These are phyloP conservation scores for Phytophthora cajani DNA, from an alignment of 352 stramenopile species.

Conservation along the genomic window DNA sequence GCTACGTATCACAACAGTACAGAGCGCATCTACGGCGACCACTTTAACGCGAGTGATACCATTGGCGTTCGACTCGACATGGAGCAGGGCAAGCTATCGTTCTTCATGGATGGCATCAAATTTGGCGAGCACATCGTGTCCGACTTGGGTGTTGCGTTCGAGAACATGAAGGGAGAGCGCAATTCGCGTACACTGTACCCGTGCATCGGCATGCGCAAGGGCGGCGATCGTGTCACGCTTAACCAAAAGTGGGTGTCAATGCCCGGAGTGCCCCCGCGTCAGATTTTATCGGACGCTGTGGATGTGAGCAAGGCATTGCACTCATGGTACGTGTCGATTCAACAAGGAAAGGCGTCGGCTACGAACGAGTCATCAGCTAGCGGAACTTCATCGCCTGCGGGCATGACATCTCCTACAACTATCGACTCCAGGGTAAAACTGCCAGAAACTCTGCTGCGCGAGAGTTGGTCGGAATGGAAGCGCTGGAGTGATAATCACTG, in stretches of 20 bases:
- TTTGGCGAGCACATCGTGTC: constrained; percentile 99
- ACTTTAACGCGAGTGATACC: constrained; percentile 96
- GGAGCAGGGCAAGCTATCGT: constrained; percentile 97
- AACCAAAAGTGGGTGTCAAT: constrained; percentile 95
- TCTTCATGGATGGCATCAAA: constrained; percentile 99
- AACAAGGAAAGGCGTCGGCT: constrained; percentile 39
- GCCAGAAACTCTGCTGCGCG: constrained; percentile 60
- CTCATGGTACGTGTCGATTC: constrained; percentile 74
- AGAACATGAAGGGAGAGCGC: constrained; percentile 91
- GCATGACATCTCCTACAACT: background rate
- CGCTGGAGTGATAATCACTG: constrained; percentile 87
- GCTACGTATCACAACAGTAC: constrained; percentile 94
- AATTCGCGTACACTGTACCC: constrained; percentile 93
- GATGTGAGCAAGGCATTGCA: constrained; percentile 92
- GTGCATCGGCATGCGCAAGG: constrained; percentile 96
- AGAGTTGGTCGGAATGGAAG: constrained; percentile 87
- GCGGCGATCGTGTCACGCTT: constrained; percentile 95
- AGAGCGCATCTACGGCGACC: constrained; percentile 90
- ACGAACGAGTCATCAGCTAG: constrained; percentile 14
- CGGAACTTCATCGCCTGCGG: constrained; percentile 7
- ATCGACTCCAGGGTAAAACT: constrained; percentile 44
- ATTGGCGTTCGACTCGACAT: constrained; percentile 99
- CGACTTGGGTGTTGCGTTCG: constrained; percentile 97
- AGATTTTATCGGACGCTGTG: constrained; percentile 87
- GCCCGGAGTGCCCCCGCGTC: constrained; percentile 73